phyloP scores from a whole-genome alignment of 305 asterid genomes.

The Fraxinus nigra region DNA sequence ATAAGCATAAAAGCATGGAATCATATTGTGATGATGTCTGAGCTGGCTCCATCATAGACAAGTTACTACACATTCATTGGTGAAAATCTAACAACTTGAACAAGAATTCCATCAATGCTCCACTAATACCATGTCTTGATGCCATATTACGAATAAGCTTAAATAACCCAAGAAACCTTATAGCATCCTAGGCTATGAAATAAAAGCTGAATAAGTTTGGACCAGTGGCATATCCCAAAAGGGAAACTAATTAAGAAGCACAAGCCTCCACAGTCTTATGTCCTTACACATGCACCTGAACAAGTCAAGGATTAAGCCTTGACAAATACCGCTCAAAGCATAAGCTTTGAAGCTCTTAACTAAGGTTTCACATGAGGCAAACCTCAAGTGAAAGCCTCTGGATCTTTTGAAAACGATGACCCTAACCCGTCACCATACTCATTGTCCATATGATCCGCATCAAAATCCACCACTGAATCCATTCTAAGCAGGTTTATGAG shows the following conservation, averaged over 20 bases:
- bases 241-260: background rate
- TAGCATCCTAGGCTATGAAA: background rate
- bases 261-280: background rate
- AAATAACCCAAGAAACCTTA: background rate
- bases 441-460: background rate
- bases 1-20: background rate
- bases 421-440: background rate
- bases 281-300: background rate
- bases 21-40: background rate
- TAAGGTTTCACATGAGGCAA: background rate
- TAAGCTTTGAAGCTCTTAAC: background rate
- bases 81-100: background rate
- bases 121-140: background rate
- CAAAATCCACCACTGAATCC: background rate
- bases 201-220: background rate
- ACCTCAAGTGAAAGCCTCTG: background rate
- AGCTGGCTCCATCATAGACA: background rate
- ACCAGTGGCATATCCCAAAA: background rate
- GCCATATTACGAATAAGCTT: background rate
- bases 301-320: background rate
- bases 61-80: background rate
- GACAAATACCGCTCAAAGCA: background rate
- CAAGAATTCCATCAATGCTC: background rate
- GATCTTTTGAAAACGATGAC: background rate
- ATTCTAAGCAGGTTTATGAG: background rate